A percentile compares a stretch with the other conserved stretches of the same genome.
These are phyloP conservation scores for Puccinia coronata DNA, from an alignment of 1,284 basidiomycete species.

Conservation along the genomic window DNA sequence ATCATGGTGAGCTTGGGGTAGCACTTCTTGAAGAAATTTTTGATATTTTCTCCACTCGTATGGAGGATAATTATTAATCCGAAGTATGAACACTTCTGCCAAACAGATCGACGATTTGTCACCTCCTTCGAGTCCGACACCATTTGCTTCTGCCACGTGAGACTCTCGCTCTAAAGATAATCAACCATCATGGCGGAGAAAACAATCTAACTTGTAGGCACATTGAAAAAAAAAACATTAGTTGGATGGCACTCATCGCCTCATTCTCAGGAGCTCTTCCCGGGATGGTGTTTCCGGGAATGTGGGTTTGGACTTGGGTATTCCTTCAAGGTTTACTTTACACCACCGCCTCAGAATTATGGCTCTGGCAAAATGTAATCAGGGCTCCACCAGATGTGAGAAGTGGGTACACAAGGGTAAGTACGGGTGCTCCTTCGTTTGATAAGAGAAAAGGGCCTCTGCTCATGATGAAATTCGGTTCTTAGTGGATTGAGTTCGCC, in stretches of 20 bases:
- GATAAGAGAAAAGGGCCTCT: not conserved
- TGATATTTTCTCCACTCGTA: too few relatives aligned
- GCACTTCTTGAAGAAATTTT: too few relatives aligned
- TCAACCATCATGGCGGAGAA: not conserved
- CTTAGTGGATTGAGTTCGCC: slow-evolving; percentile 48
- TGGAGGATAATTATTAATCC: too few relatives aligned
- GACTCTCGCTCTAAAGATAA: slow-evolving; percentile 3
- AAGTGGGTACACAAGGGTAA: slow-evolving; percentile 48
- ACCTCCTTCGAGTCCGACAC: slow-evolving; percentile 15
- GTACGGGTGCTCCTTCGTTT: not conserved
- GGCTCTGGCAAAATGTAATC: slow-evolving; percentile 45
- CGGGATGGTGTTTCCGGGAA: slow-evolving; percentile 42
- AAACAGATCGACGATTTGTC: slow-evolving; percentile 42
- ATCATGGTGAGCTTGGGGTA: not conserved
- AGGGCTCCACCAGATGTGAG: slow-evolving; percentile 47
- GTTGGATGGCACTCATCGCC: slow-evolving; percentile 35
- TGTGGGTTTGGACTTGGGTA: slow-evolving; percentile 44
- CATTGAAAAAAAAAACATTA: not conserved
- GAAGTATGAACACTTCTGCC: not conserved
- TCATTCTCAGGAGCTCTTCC: slow-evolving; percentile 46
- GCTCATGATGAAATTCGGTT: not conserved
- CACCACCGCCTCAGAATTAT: slow-evolving; percentile 49
- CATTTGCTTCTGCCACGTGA: slow-evolving; percentile 38
- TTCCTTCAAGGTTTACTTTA: slow-evolving; percentile 41
- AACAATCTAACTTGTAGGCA: slow-evolving; percentile 7